These are phyloP conservation scores for Lipomyces mesembrius DNA, from an alignment of 805 yeast genomes.

Conservation along the genomic window DNA sequence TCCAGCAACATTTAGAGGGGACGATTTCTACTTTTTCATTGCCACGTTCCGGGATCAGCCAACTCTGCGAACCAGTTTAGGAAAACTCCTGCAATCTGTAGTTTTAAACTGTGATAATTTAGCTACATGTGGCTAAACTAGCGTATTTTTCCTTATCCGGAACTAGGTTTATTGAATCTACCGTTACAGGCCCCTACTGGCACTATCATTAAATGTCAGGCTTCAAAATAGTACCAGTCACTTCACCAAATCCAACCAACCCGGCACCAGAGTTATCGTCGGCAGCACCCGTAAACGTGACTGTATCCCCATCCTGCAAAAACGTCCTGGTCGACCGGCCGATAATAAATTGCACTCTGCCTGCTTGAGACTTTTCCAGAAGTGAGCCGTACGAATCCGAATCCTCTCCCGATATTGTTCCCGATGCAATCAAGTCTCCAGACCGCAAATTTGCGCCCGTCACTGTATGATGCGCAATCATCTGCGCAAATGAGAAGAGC, in stretches of 20 bases:
- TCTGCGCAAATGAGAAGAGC: conserved; percentile 40
- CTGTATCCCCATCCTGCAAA: conserved; percentile 37
- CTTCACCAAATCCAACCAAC: conserved; percentile 37
- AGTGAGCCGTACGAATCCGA: conserved; percentile 36
- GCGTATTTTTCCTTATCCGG: not conserved
- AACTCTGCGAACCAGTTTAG: too few species aligned
- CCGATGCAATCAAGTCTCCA: conserved; percentile 42
- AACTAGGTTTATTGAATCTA: not conserved
- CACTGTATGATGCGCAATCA: conserved; percentile 41
- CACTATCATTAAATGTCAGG: not conserved
- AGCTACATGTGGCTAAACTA: not conserved
- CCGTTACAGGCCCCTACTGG: not conserved
- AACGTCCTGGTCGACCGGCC: conserved; percentile 21
- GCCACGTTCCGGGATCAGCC: too few species aligned
- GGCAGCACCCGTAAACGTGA: conserved; percentile 32
- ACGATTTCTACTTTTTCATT: too few species aligned
- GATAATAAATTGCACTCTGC: conserved; percentile 17
- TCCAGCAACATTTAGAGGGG: too few species aligned
- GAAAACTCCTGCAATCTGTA: too few species aligned
- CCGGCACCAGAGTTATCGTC: conserved; percentile 17
- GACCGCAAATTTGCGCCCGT: conserved; percentile 39
- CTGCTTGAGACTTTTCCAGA: conserved; percentile 37
- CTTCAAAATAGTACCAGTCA: conserved; percentile 29
- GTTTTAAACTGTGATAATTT: too few species aligned
- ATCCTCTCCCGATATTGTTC: conserved; percentile 39